A percentile compares a stretch with the other conserved stretches of the same genome.
Evolutionary conservation across 148 eudicot species (phyloP).

Genomic region (Camellia lanceoleosa): DNA sequence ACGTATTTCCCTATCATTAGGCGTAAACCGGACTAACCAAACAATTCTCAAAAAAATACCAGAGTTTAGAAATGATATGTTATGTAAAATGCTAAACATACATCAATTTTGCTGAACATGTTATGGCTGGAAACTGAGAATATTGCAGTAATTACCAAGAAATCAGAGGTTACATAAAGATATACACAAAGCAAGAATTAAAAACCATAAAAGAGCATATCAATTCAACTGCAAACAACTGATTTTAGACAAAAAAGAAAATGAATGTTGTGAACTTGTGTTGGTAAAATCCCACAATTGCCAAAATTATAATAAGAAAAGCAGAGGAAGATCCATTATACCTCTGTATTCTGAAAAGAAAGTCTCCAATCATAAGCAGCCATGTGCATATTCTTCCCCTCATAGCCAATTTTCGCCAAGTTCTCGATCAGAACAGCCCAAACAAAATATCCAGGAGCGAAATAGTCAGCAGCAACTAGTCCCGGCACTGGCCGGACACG

Average conservation of each 20-base stretch:
- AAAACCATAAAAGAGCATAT: background rate
- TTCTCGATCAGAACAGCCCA: conserved; percentile 66
- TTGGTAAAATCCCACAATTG: background rate
- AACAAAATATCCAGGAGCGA: conserved; percentile 70
- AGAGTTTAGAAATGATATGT: background rate
- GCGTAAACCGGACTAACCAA: no score
- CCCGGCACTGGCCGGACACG: conserved; percentile 64
- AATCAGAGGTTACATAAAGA: background rate
- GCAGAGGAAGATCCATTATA: conserved; percentile 15
- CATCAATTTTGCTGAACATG: background rate
- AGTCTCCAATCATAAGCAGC: conserved; percentile 76
- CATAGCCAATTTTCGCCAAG: conserved; percentile 59
- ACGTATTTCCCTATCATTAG: no score
- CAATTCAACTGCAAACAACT: background rate
- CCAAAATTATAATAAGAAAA: background rate
- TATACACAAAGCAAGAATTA: background rate
- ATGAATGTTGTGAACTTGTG: background rate
- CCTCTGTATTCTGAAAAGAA: conserved; percentile 75
- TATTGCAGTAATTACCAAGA: background rate
- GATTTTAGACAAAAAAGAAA: background rate
- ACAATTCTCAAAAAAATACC: no score
- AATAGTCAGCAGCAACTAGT: conserved; percentile 67
- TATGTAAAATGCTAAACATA: background rate
- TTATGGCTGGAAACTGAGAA: background rate
- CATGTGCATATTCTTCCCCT: conserved; percentile 63